phyloP scores from a whole-genome alignment of 2,329 filamentous ascomycete genomes.

The Lachnellula willkommii region DNA sequence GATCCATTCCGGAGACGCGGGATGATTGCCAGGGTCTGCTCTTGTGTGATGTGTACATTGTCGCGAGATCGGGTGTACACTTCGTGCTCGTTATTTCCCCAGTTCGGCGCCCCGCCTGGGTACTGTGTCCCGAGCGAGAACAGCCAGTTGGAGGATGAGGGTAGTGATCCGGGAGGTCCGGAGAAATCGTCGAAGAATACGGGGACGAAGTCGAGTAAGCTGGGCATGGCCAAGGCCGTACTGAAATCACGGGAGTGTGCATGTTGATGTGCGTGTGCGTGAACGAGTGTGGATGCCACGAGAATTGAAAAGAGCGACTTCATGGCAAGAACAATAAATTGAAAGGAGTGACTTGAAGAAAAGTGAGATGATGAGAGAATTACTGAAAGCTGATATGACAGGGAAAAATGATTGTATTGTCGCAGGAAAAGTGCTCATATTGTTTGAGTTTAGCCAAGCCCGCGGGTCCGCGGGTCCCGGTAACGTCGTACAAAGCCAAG shows the following conservation, averaged over 20 bases:
- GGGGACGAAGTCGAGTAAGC: slow-evolving; percentile 5
- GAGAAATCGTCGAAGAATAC: slow-evolving; percentile 33
- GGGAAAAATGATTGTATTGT: not conserved
- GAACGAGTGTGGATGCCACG: not conserved
- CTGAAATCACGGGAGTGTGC: not conserved
- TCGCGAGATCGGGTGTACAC: slow-evolving; percentile 37
- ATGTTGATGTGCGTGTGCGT: not conserved
- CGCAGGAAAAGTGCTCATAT: not conserved
- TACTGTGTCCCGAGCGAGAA: slow-evolving; percentile 42
- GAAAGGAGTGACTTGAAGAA: not conserved
- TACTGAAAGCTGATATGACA: not conserved
- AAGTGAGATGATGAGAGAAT: not conserved
- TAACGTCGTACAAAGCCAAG: not conserved
- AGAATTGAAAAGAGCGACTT: not conserved
- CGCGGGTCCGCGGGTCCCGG: not conserved
- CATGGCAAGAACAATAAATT: not conserved
- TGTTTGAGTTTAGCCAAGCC: not conserved
- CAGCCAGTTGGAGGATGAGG: slow-evolving; percentile 39
- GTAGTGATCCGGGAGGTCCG: slow-evolving; percentile 29
- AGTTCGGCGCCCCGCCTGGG: slow-evolving; percentile 40
- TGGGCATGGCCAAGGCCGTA: not conserved
- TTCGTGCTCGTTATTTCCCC: slow-evolving; percentile 47
- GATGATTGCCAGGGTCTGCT: slow-evolving; percentile 37
- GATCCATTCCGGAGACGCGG: slow-evolving; percentile 21
- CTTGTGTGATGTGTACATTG: slow-evolving; percentile 39